Conservation (phyloP, 2,329 filamentous ascomycete genomes). For the Phyllosticta citrichinensis region DNA sequence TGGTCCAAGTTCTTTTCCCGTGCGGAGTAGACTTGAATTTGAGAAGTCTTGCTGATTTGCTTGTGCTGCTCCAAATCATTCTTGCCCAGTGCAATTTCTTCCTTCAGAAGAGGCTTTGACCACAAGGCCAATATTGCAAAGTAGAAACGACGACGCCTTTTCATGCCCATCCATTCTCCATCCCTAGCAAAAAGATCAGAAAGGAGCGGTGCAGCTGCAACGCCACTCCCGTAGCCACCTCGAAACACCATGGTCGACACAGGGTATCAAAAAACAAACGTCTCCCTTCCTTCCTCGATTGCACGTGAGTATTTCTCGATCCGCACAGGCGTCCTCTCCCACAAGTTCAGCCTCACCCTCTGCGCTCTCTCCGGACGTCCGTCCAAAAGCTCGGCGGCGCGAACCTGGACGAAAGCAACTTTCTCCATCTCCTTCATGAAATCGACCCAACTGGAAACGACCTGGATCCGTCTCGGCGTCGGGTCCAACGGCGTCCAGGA, state of each 20-base stretch:
- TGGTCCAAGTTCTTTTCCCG: not conserved
- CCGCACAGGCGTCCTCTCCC: not conserved
- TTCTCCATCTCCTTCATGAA: no score
- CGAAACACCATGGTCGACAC: no score
- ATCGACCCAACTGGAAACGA: no score
- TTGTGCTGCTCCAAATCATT: not conserved
- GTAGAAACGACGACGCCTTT: not conserved
- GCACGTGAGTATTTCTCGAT: not conserved
- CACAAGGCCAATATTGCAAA: not conserved
- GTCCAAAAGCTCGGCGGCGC: not conserved
- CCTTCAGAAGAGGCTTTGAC: not conserved
- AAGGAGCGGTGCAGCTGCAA: no score
- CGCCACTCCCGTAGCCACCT: no score
- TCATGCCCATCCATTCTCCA: no score
- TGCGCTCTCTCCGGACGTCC: not conserved
- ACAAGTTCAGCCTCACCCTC: not conserved
- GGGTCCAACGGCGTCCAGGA: not conserved
- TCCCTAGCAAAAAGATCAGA: no score
- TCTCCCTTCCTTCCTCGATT: not conserved
- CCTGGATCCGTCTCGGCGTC: not conserved
- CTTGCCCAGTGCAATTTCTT: not conserved
- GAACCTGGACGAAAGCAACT: no score
- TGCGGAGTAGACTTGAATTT: slow-evolving; percentile 8
- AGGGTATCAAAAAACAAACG: no score
- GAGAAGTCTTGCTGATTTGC: not conserved